Base-by-base conservation (phyloP, 768 basidiomycete species). In the Podaxis sp. region DNA sequence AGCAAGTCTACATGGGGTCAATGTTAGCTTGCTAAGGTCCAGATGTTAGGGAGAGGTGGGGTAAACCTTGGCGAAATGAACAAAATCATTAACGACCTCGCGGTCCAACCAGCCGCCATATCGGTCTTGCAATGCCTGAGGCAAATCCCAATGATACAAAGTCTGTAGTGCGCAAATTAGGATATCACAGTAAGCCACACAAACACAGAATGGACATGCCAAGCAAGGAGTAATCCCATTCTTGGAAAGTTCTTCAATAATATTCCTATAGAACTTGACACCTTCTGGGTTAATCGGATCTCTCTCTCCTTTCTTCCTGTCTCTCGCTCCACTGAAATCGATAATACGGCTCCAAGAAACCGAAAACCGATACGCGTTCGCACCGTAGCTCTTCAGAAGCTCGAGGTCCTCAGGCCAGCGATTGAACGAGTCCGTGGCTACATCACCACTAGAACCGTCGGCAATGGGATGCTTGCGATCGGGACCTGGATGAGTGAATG, bases 41-140 rank as follows among this genome's bases (percentile, higher is more conserved):
- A 2, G 12, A 24, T 44, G 8, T 57, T 3, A 17, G 5, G 22
- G n/a, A 26, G 20, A 33, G 8, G 6, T 50, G 40, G 15, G 3
- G 12, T 71, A 40, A 56, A 79, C 85, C 67, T 75, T 77, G 24
- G 89, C 84, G 69, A 88, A 92, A 66, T 81, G 75, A 28, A 80
- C 79, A 59, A 80, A 91, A 71, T 93, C 90, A 40, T 80, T 73
- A 13, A 88, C 75, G 55, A 90, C 82, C 60, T 87, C 79, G 65
- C 82, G 84, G 74, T 85, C 83, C n/a, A 89, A 75, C 89, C 88
- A 92, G 2, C 90, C 90, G 2, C 85, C 85, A 70, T 92, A 92
- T 55, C 87, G 80, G 58, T 91, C 86, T 40, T 89, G 82, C 49
- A 94, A 77, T 1, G 75, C 84, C 71, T 89, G 87, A 4, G 91